These are phyloP conservation scores for Chaetoceros muelleri DNA, from an alignment of 108 stramenopile species.

Conservation along the genomic window DNA sequence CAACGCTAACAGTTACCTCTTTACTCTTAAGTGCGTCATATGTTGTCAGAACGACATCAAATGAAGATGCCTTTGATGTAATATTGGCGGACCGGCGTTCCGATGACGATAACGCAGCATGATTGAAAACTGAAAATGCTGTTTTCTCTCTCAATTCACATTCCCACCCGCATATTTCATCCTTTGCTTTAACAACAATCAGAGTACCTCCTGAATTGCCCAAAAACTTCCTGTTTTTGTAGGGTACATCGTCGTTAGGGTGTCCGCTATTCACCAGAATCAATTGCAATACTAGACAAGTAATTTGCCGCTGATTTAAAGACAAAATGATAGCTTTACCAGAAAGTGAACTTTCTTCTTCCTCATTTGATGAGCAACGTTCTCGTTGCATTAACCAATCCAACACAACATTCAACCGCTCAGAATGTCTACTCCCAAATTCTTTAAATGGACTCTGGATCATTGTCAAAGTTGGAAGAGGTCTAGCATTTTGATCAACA, in stretches of 20 bases:
- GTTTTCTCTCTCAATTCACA: slow-evolving; percentile 44
- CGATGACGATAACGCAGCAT: slow-evolving; percentile 31
- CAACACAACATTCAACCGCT: slow-evolving; percentile 18
- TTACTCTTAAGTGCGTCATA: slow-evolving; percentile 52
- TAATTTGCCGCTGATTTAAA: slow-evolving; percentile 18
- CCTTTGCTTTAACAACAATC: slow-evolving; percentile 38
- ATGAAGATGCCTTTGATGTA: slow-evolving; percentile 24
- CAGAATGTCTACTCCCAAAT: slow-evolving; percentile 20
- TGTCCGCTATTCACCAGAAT: slow-evolving; percentile 16
- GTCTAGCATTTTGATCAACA: background rate
- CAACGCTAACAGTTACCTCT: slow-evolving; percentile 39
- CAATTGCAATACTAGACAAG: slow-evolving; percentile 20
- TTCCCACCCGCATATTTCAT: slow-evolving; percentile 41
- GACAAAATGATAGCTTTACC: slow-evolving; percentile 14
- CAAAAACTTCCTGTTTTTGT: slow-evolving; percentile 1
- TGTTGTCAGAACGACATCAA: slow-evolving; percentile 54
- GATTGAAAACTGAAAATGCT: slow-evolving; percentile 47
- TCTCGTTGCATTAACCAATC: slow-evolving; percentile 17
- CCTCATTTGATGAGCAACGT: too few relatives aligned
- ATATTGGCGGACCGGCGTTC: slow-evolving; percentile 22
- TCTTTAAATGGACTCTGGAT: background rate
- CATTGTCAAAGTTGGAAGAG: background rate
- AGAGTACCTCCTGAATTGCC: slow-evolving; percentile 28
- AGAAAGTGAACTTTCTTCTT: too few relatives aligned
- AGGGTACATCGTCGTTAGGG: slow-evolving; percentile 9